Conservation (phyloP, 352 stramenopile genomes). For the Globisporangium sylvaticum region DNA sequence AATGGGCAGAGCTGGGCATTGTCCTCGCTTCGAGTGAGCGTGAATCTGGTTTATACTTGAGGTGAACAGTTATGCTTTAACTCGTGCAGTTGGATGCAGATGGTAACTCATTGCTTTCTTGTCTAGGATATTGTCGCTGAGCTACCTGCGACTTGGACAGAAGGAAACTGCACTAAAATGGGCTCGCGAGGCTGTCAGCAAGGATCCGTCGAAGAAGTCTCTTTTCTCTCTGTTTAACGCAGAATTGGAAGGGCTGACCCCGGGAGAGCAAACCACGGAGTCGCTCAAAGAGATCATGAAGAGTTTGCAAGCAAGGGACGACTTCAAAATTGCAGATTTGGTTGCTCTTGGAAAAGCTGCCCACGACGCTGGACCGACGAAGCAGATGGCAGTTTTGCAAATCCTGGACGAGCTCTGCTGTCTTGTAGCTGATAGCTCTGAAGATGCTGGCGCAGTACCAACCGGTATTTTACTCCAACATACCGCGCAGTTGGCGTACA, state of each 20-base stretch:
- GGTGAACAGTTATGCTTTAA: slow-evolving; percentile 19
- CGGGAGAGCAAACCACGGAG: slow-evolving; percentile 9
- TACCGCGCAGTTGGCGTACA: slow-evolving; percentile 58
- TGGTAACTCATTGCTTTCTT: background rate
- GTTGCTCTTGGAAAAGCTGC: slow-evolving; percentile 47
- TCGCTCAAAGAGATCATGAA: slow-evolving; percentile 23
- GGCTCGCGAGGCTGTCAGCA: slow-evolving; percentile 41
- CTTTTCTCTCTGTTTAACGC: slow-evolving; percentile 53
- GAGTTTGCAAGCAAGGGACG: slow-evolving; percentile 39
- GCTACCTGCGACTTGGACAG: slow-evolving; percentile 33
- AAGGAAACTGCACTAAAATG: slow-evolving; percentile 29
- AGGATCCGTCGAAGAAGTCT: slow-evolving; percentile 59
- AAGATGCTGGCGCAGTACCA: slow-evolving; percentile 15
- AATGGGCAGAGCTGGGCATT: slow-evolving; percentile 38
- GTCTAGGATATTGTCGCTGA: slow-evolving; percentile 30
- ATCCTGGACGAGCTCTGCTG: slow-evolving; percentile 57
- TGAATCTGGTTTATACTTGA: slow-evolving; percentile 44
- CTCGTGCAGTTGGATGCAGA: no score
- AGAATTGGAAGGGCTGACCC: slow-evolving; percentile 20
- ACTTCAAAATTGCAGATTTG: slow-evolving; percentile 66
- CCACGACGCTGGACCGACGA: slow-evolving; percentile 20
- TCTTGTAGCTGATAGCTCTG: slow-evolving; percentile 3
- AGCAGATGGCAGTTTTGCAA: slow-evolving; percentile 33
- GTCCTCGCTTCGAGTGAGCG: slow-evolving; percentile 21
- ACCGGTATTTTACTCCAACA: slow-evolving; percentile 56